Conservation (phyloP, 139 green algal species). For the Chlorella vulgaris region DNA sequence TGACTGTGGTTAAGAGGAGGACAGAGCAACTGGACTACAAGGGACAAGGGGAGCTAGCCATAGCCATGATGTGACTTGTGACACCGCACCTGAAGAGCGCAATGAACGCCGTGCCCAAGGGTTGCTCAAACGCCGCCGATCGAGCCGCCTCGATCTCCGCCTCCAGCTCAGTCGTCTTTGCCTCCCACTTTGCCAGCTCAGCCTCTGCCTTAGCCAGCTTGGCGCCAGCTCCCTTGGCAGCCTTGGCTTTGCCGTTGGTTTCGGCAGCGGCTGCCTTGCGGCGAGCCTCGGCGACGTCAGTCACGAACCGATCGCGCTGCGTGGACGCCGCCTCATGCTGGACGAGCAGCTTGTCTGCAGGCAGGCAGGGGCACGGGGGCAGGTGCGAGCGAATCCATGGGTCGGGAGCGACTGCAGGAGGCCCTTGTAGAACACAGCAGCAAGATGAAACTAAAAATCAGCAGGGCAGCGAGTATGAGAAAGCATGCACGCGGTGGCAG, state of each 20-base stretch:
- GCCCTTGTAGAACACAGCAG: too few species aligned
- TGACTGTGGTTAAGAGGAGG: too few species aligned
- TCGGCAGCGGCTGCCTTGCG: not conserved
- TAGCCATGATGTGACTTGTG: not conserved
- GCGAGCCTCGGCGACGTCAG: not conserved
- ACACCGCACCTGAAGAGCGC: constrained; percentile 22
- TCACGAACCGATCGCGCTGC: not conserved
- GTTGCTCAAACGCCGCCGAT: not conserved
- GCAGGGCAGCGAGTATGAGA: too few species aligned
- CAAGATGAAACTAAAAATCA: too few species aligned
- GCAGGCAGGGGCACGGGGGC: not conserved
- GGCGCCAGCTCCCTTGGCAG: not conserved
- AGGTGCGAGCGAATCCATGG: not conserved
- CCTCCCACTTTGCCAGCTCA: not conserved
- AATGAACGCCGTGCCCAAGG: constrained; percentile 24
- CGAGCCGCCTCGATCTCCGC: not conserved
- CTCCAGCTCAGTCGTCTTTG: not conserved
- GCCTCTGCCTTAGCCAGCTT: constrained; percentile 2
- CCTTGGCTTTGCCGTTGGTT: not conserved
- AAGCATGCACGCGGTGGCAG: too few species aligned
- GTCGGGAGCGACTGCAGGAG: not conserved
- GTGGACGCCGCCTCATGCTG: not conserved
- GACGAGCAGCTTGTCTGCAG: not conserved
- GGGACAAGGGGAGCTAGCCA: too few species aligned
- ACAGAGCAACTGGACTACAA: too few species aligned